Evolutionary conservation across 2,329 filamentous ascomycete species (phyloP).

Genomic region (Orbilia blumenaviensis): DNA sequence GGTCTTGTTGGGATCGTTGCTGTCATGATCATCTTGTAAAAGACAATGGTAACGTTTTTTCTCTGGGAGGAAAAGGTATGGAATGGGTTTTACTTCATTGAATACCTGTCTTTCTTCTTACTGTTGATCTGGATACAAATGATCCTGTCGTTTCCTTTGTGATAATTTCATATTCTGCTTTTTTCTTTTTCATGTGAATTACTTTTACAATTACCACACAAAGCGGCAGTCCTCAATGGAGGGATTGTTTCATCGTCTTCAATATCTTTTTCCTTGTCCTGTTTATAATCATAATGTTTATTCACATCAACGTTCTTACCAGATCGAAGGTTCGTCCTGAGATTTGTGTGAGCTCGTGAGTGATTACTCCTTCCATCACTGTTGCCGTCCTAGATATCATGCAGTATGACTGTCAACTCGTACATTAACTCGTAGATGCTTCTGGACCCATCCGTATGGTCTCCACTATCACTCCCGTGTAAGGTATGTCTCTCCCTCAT

Average conservation of each 20-base stretch:
- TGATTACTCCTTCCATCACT: neutral
- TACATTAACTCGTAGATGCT: neutral
- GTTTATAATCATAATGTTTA: conserved; percentile 26
- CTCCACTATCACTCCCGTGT: no score
- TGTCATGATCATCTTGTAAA: conserved; percentile 46
- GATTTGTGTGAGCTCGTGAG: neutral
- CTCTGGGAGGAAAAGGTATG: conserved; percentile 12
- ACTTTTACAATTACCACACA: neutral
- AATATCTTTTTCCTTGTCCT: neutral
- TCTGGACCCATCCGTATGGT: no score
- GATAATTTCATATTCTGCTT: neutral
- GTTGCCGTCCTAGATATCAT: neutral
- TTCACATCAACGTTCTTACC: neutral
- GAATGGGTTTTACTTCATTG: neutral
- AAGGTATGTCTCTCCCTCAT: neutral
- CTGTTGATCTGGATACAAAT: neutral
- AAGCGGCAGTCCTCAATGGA: conserved; percentile 48
- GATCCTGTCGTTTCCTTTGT: conserved; percentile 15
- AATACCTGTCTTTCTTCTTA: conserved; percentile 8
- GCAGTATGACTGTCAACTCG: no score
- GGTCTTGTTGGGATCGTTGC: conserved; percentile 42
- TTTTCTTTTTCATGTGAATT: conserved; percentile 21
- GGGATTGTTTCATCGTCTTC: conserved; percentile 44
- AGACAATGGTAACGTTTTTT: neutral
- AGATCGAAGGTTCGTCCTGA: conserved; percentile 1